A percentile compares a stretch with the other conserved stretches of the same genome.
Evolutionary conservation across 768 basidiomycete species (phyloP).

Genomic region (Calvatia gigantea): DNA sequence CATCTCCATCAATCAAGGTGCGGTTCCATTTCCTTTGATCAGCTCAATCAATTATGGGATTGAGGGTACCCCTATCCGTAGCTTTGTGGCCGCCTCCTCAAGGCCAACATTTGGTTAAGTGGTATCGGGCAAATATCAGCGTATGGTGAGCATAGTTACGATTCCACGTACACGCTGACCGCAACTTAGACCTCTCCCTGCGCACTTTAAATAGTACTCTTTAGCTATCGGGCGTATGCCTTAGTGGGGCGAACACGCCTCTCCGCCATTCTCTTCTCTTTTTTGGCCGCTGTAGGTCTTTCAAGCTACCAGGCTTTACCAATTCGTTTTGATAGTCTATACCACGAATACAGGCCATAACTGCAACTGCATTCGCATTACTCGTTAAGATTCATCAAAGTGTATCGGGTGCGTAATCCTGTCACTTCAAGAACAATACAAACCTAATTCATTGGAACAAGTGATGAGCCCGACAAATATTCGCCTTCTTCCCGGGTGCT

Average conservation of each 20-base stretch:
- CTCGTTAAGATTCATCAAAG: neutral
- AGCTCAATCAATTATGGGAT: neutral
- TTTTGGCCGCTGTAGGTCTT: neutral
- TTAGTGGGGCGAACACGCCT: neutral
- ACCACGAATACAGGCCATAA: neutral
- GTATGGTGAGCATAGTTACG: neutral
- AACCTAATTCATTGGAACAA: neutral
- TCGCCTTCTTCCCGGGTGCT: neutral
- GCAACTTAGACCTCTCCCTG: neutral
- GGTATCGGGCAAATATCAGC: neutral
- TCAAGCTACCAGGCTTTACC: no score
- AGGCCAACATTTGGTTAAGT: neutral
- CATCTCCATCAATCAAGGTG: neutral
- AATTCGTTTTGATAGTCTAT: neutral
- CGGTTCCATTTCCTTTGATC: no score
- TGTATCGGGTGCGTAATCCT: neutral
- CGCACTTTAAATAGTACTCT: neutral
- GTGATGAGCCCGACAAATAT: neutral
- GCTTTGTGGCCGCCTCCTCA: neutral
- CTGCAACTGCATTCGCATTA: neutral
- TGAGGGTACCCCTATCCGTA: neutral
- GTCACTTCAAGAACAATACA: neutral
- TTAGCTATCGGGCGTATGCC: neutral
- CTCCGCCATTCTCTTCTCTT: neutral
- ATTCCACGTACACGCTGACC: no score